phyloP scores from a whole-genome alignment of 345 rosid genomes.

The Excoecaria agallocha region DNA sequence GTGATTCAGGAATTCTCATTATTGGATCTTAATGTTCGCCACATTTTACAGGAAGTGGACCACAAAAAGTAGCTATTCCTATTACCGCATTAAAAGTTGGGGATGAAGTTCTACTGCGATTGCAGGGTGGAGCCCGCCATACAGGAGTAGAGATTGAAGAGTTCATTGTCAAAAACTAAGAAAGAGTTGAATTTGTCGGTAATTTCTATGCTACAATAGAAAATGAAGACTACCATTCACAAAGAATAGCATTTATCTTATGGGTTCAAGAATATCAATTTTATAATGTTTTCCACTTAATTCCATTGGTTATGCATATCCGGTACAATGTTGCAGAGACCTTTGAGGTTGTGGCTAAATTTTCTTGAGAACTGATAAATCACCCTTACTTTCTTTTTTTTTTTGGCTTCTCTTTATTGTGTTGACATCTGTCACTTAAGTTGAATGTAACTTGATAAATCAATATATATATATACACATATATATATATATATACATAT shows the following conservation, averaged over 20 bases:
- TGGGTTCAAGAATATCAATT: no score
- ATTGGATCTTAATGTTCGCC: neutral
- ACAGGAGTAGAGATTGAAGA: conserved; percentile 84
- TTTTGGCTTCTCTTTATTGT: no score
- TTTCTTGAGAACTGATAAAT: no score
- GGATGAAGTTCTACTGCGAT: conserved; percentile 53
- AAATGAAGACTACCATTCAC: neutral
- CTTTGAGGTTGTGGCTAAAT: no score
- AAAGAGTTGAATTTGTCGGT: neutral
- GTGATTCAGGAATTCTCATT: conserved; percentile 7
- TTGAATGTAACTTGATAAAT: no score
- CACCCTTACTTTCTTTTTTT: no score
- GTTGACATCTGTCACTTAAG: no score
- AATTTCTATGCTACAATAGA: neutral
- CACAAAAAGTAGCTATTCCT: conserved; percentile 43
- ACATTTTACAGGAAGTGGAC: conserved; percentile 41
- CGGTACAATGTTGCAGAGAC: no score
- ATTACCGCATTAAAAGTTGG: conserved; percentile 70
- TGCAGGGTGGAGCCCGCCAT: conserved; percentile 82
- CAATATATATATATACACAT: no score
- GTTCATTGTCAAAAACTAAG: conserved; percentile 73
- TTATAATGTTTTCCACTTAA: no score
- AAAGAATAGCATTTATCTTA: neutral
- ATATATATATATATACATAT: no score
- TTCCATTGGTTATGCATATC: no score